Evolutionary conservation across 1,139 yeast species (phyloP).

Genomic region (Nakaseomyces delphensis): DNA sequence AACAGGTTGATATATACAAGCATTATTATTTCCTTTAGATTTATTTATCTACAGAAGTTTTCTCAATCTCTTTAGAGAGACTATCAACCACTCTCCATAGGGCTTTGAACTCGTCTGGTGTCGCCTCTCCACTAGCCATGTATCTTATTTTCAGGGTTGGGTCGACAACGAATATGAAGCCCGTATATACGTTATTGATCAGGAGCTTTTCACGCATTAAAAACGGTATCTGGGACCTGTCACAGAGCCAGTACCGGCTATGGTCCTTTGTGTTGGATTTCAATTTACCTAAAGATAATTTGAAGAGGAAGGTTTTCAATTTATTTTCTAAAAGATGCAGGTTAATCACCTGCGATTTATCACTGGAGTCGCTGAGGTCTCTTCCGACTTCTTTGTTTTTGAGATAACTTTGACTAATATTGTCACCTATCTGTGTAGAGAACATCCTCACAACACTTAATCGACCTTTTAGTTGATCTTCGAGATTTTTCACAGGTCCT

Average conservation of each 20-base stretch:
- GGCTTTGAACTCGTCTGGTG: conserved; percentile 11
- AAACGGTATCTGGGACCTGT: conserved; percentile 51
- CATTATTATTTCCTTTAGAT: not conserved
- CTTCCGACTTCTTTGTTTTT: conserved; percentile 32
- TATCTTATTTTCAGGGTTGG: conserved; percentile 68
- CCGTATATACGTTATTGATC: conserved; percentile 72
- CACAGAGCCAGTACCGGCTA: conserved; percentile 52
- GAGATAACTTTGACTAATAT: conserved; percentile 56
- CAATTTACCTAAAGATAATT: conserved; percentile 15
- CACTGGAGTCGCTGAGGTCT: conserved; percentile 20
- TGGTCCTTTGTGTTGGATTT: conserved; percentile 41
- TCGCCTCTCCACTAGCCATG: conserved; percentile 82
- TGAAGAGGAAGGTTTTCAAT: conserved; percentile 37
- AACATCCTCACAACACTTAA: conserved; percentile 26
- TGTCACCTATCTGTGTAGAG: conserved; percentile 59
- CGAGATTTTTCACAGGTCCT: conserved; percentile 35
- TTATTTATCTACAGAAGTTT: not conserved
- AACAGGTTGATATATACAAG: not conserved
- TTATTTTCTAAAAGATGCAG: conserved; percentile 65
- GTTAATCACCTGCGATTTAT: conserved; percentile 55
- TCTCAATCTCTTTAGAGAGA: not conserved
- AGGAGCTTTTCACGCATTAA: conserved; percentile 51
- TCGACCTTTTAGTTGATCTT: conserved; percentile 30
- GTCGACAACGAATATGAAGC: conserved; percentile 76
- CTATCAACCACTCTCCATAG: conserved; percentile 12